Conservation (phyloP, 805 yeast genomes). For the Schizosaccharomyces lindneri region DNA sequence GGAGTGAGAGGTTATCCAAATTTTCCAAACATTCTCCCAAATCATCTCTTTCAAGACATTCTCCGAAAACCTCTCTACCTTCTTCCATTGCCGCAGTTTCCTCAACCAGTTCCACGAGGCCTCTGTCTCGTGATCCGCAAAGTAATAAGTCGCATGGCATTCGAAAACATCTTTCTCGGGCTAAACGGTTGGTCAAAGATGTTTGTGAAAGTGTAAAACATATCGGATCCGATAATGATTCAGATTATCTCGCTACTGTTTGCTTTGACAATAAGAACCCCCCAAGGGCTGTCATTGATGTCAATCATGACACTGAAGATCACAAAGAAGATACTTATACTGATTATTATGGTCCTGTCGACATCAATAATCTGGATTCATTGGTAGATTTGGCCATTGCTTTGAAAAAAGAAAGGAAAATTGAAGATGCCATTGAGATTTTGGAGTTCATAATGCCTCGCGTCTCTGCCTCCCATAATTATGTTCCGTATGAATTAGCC, state of each 20-base stretch:
- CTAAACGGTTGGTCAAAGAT: neutral
- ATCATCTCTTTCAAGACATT: neutral
- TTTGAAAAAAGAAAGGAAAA: neutral
- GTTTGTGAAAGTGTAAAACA: neutral
- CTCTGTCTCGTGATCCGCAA: too few species aligned
- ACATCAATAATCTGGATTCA: neutral
- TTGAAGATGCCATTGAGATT: neutral
- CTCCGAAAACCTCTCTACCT: neutral
- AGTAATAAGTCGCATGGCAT: neutral
- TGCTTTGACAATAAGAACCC: too few species aligned
- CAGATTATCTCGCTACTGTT: too few species aligned
- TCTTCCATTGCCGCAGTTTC: neutral
- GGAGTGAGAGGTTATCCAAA: neutral
- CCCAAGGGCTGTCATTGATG: too few species aligned
- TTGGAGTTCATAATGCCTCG: neutral
- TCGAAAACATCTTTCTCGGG: neutral
- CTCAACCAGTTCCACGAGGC: too few species aligned
- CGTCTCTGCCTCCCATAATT: neutral
- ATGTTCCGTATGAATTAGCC: neutral
- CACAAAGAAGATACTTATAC: too few species aligned
- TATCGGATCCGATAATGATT: neutral
- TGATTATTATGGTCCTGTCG: too few species aligned
- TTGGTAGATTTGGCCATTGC: neutral
- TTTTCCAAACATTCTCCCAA: neutral
- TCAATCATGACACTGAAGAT: too few species aligned